Conservation (phyloP, 1,139 yeast genomes). For the Hyphopichia wangnamkhiaoensis region DNA sequence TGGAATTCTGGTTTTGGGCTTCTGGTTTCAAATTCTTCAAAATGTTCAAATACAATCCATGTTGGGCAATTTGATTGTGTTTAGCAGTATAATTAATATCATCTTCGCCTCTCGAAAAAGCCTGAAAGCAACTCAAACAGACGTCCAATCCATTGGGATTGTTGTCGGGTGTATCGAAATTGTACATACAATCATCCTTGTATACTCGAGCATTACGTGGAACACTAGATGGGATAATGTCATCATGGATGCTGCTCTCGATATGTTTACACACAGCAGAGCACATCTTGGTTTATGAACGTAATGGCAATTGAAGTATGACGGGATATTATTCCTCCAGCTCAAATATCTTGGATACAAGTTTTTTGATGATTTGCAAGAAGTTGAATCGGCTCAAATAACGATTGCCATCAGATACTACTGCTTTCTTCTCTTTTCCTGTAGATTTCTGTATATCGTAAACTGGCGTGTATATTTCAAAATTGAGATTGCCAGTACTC, state of each 20-base stretch:
- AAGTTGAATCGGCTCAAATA: too few relatives aligned
- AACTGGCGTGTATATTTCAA: too few relatives aligned
- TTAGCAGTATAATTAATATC: constrained; percentile 52
- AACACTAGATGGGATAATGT: neutral
- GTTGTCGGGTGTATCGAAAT: constrained; percentile 73
- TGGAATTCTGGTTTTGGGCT: constrained; percentile 20
- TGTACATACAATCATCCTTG: constrained; percentile 83
- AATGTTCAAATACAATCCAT: constrained; percentile 59
- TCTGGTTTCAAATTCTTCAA: constrained; percentile 46
- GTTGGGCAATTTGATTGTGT: constrained; percentile 54
- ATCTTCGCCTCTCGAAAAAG: constrained; percentile 54
- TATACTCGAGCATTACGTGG: constrained; percentile 38
- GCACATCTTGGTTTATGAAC: constrained; percentile 1
- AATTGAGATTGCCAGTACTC: too few relatives aligned
- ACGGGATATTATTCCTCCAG: too few relatives aligned
- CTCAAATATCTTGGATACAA: too few relatives aligned
- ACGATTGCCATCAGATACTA: too few relatives aligned
- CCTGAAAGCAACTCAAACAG: constrained; percentile 65
- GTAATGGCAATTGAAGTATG: too few relatives aligned
- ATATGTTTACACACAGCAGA: constrained; percentile 8
- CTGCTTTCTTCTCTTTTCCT: too few relatives aligned
- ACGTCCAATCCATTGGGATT: constrained; percentile 64
- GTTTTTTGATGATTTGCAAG: too few relatives aligned
- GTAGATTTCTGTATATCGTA: too few relatives aligned
- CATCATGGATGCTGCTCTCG: neutral